phyloP scores from a whole-genome alignment of 176 grass and related monocot genomes.

The Oryza brachyantha region DNA sequence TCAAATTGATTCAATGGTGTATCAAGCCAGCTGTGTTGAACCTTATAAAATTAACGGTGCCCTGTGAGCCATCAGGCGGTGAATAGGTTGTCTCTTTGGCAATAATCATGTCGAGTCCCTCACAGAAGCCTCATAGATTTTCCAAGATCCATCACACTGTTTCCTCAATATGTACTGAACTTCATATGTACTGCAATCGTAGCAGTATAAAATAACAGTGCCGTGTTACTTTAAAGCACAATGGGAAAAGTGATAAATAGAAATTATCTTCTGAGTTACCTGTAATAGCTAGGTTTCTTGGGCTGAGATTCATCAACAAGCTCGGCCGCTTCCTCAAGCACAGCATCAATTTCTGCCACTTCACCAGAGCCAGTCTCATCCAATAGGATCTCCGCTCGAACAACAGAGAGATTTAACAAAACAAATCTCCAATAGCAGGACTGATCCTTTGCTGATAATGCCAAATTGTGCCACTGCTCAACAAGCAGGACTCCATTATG shows the following conservation, averaged over 20 bases:
- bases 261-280: conserved; percentile 41
- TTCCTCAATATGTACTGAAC: conserved; percentile 71
- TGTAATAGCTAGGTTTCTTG: conserved; percentile 88
- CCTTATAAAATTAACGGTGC: background rate
- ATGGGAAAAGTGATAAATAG: background rate
- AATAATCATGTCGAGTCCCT: conserved; percentile 51
- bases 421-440: conserved; percentile 89
- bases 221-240: background rate
- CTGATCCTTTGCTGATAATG: conserved; percentile 59
- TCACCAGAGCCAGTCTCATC: conserved; percentile 48
- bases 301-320: conserved; percentile 72
- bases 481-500: conserved; percentile 15
- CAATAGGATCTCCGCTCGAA: conserved; percentile 66
- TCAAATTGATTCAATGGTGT: background rate
- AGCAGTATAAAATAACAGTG: conserved; percentile 3
- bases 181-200: conserved; percentile 71
- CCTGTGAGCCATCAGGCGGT: background rate
- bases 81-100: background rate
- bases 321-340: conserved; percentile 94
- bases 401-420: conserved; percentile 62
- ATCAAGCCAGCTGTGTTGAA: background rate
- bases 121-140: conserved; percentile 55
- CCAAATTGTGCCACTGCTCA: conserved; percentile 80
- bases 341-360: conserved; percentile 72
- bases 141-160: conserved; percentile 80